A percentile compares a stretch with the other conserved stretches of the same genome.
Conservation (phyloP, 73 alveolate species). For the Paramecium sexaurelia region DNA sequence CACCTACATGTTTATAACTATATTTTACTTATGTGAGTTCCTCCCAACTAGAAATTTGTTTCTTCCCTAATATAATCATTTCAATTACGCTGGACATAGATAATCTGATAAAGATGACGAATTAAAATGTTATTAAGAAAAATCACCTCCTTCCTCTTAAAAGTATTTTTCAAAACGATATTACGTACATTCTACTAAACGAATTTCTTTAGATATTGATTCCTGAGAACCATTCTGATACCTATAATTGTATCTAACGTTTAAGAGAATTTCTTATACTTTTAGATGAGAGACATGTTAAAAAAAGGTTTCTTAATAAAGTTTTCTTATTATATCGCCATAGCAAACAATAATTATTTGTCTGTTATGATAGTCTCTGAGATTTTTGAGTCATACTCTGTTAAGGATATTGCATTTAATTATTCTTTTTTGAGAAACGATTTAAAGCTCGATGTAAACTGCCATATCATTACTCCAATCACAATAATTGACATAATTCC, state of each 20-base stretch:
- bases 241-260: not conserved
- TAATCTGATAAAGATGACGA: not conserved
- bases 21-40: not conserved
- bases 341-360: not conserved
- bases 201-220: not conserved
- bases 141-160: not conserved
- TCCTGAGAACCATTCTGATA: not conserved
- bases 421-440: not conserved
- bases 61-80: not conserved
- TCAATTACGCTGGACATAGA: not conserved
- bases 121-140: not conserved
- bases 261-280: not conserved
- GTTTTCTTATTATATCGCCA: not conserved
- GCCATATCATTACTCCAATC: not conserved
- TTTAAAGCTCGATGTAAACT: not conserved
- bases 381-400: not conserved
- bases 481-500: not conserved
- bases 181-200: not conserved
- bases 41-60: not conserved
- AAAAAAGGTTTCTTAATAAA: not conserved
- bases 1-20: not conserved
- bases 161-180: not conserved
- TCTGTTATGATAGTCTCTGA: not conserved
- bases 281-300: not conserved
- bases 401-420: not conserved